A percentile compares a stretch with the other conserved stretches of the same genome.
These are phyloP conservation scores for Saraca asoca DNA, from an alignment of 331 rosid genomes.

Conservation along the genomic window DNA sequence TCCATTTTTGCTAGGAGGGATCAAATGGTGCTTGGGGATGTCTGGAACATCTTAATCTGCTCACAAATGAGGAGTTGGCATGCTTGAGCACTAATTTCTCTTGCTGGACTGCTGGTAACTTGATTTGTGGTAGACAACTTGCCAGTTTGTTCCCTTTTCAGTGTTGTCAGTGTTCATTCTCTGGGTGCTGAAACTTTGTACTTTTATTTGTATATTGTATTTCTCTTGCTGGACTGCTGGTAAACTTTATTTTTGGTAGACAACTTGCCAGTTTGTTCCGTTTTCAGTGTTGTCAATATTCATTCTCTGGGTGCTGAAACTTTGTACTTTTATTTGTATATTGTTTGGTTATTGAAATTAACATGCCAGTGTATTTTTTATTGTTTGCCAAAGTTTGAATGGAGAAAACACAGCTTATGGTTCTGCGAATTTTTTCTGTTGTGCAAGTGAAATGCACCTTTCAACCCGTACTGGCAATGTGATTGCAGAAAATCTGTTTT, in stretches of 20 bases:
- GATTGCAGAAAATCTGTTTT: too few species aligned
- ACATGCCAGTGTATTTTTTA: background rate
- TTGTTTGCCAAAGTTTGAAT: conserved; percentile 27
- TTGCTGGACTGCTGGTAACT: background rate
- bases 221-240: conserved; percentile 14
- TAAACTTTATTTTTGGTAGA: conserved; percentile 13
- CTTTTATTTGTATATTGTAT: conserved; percentile 23
- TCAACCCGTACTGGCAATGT: background rate
- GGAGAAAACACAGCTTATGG: conserved; percentile 21
- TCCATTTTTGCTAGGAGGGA: background rate
- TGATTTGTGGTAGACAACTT: background rate
- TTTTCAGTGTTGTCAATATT: background rate
- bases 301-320: conserved; percentile 8
- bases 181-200: conserved; percentile 8
- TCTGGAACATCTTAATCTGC: too few species aligned
- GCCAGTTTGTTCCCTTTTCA: conserved; percentile 11
- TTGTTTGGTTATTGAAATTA: conserved; percentile 9
- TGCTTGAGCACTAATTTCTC: background rate
- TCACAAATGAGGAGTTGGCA: background rate
- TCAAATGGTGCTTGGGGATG: background rate
- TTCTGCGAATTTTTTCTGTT: background rate
- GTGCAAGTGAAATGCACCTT: too few species aligned
- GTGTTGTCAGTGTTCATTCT: background rate
- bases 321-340: conserved; percentile 16
- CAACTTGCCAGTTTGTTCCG: background rate